Evolutionary conservation across 495 filamentous ascomycete species (phyloP), one percentile per base, ranked within the genome.

Genomic region (Penicillium crystallinum): DNA sequence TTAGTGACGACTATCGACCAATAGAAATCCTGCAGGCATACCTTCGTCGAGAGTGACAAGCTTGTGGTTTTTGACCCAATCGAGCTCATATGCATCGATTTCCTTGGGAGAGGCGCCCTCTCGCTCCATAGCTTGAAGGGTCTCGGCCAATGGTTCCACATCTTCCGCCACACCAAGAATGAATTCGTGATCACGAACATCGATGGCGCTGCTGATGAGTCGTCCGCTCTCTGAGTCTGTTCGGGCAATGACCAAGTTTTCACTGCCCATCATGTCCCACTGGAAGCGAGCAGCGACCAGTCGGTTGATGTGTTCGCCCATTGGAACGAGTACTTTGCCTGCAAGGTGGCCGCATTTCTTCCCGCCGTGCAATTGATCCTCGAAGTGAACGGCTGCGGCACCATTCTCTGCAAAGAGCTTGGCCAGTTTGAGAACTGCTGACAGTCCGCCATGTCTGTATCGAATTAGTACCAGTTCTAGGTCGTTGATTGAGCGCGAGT

Each of bases 351-450:
- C 93, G 64, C 93, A 98, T 71, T 97, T 98, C 79, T 98, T 98
- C 34, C 93, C 93, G 21, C 93, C 93, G 65, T 98, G 93, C 46
- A 97, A 77, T 63, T 98, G 95, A 62, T 98, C 93, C 68, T 98
- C 93, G 60, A 98, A 95, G 66, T 98, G 93, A 2, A 98, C 95
- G 8, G 87, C 93, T 2, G 93, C 93, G 0, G 95, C 93, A 36
- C 93, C 93, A 58, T 95, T 95, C 70, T 98, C 93, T n/a, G 95
- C 93, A 59, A 98, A 98, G 11, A 98, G 82, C 72, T 97, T 98
- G 22, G 93, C 91, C 17, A 98, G 82, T 76, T 98, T 98, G 62
- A 97, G 77, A 6, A 98, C 93, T 3, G 93, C 87, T 6, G 89
- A 89, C 35, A 97, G 71, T 10, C 93, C 93, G 27, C 93, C 93